Base-by-base conservation (phyloP, 2,329 filamentous ascomycete species). In the Paraconiothyrium sp. region DNA sequence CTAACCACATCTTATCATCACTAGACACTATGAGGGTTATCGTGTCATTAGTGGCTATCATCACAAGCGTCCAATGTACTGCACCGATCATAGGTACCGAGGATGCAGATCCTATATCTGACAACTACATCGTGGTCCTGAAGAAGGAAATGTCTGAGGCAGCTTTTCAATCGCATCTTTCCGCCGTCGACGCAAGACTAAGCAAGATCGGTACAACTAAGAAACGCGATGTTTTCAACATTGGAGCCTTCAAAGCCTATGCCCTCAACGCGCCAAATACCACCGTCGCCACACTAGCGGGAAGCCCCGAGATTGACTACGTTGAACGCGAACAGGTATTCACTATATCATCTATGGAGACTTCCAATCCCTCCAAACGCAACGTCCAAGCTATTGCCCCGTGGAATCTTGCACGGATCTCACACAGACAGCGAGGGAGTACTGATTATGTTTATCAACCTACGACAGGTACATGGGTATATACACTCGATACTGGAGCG, bases 371-470 rank as follows among this genome's bases (percentile, higher is more conserved):
- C 1, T 13, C 44, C 10, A 43, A 22, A 43, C 50, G 79, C 65
- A 85, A 89, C 74, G 84, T 88, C 9, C 92, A 98, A 87, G 94
- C 92, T 85, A 89, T 91, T 78, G 91, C 94, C 65, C 94, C 94
- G 16, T 98, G 94, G 94, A 94, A 94, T 83, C 86, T 98, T 68
- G 94, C 94, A 69, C 92, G 94, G 88, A 91, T 98, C 82, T 97
- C 94, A 24, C 94, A 98, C 85, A 92, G 94, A 69, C 84, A 85
- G 65, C 86, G 97, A 66, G 90, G 87, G 77, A 90, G 91, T 71
- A 93, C 88, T 79, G 97, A 94, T 84, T 97, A 97, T 87, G 97
- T 97, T 84, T 98, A 97, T 84, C 86, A 97, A 37, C 97, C 93
- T 79, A 86, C 93, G 59, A 85, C 86, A 52, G 94, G 94, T 80